These are phyloP conservation scores for Suhomyces prunicola DNA, from an alignment of 805 yeast genomes.

Conservation along the genomic window DNA sequence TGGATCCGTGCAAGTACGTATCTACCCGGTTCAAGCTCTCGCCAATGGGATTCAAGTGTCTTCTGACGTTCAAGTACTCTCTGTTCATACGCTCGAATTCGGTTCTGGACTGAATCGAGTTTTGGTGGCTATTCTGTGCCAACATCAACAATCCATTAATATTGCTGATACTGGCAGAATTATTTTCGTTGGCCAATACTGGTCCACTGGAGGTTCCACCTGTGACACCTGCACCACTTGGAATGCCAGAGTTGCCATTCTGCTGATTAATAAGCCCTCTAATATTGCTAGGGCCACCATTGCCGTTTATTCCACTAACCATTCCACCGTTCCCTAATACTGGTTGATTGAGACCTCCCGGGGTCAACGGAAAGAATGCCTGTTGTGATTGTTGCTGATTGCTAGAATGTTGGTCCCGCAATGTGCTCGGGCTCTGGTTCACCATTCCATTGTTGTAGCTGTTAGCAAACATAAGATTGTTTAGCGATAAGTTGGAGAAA, in stretches of 20 bases:
- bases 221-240: neutral
- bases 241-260: neutral
- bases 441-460: constrained; percentile 17
- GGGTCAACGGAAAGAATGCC: constrained; percentile 8
- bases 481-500: constrained; percentile 38
- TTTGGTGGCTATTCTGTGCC: constrained; percentile 34
- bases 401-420: constrained; percentile 9
- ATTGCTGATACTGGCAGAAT: constrained; percentile 13
- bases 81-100: constrained; percentile 76
- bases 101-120: constrained; percentile 60
- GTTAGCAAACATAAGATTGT: constrained; percentile 37
- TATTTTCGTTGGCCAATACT: neutral
- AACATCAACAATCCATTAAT: constrained; percentile 26
- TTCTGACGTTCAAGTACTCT: constrained; percentile 66
- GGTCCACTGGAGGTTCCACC: neutral
- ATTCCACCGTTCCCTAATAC: neutral
- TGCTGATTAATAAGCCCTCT: neutral
- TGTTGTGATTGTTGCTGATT: constrained; percentile 1
- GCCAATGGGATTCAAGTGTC: constrained; percentile 67
- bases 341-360: constrained; percentile 7
- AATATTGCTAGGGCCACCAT: neutral
- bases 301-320: neutral
- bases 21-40: constrained; percentile 57
- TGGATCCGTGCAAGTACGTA: constrained; percentile 12
- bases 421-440: constrained; percentile 15